Evolutionary conservation across 1,284 basidiomycete genomes (phyloP).

Genomic region (Sporisorium iseilematis-ciliati): DNA sequence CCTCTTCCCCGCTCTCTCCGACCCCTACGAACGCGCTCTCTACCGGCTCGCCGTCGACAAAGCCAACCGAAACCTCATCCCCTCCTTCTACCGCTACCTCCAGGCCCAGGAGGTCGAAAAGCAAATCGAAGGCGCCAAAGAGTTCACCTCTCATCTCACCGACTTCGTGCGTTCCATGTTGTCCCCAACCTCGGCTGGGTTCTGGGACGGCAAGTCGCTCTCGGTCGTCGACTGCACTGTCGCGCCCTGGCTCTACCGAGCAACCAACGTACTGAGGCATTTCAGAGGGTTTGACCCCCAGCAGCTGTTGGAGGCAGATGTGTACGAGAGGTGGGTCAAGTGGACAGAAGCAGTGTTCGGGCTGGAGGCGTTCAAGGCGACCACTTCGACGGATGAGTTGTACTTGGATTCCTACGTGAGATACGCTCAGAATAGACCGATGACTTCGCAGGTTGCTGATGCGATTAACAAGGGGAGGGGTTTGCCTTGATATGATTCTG

Average conservation of each 20-base stretch:
- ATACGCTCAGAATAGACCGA: conserved; percentile 60
- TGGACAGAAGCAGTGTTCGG: conserved; percentile 76
- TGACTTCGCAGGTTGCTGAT: conserved; percentile 59
- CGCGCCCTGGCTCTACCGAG: conserved; percentile 81
- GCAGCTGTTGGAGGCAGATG: conserved; percentile 71
- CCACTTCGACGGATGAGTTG: conserved; percentile 79
- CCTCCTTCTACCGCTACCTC: conserved; percentile 82
- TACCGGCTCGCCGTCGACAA: conserved; percentile 79
- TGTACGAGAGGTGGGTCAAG: conserved; percentile 73
- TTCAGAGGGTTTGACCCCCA: conserved; percentile 76
- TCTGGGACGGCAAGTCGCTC: conserved; percentile 75
- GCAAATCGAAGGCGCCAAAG: conserved; percentile 75
- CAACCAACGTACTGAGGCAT: conserved; percentile 77
- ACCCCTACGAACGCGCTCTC: conserved; percentile 79
- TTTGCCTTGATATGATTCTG: conserved; percentile 24
- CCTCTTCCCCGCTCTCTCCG: conserved; percentile 75
- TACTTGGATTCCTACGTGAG: conserved; percentile 79
- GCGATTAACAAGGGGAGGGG: conserved; percentile 60
- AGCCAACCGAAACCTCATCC: conserved; percentile 77
- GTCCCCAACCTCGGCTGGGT: conserved; percentile 69
- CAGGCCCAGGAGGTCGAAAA: conserved; percentile 78
- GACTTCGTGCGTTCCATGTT: conserved; percentile 74
- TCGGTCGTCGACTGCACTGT: conserved; percentile 79
- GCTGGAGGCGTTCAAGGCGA: conserved; percentile 78
- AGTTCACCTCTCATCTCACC: conserved; percentile 75